Evolutionary conservation across 768 basidiomycete species (phyloP).

Genomic region (Aureoboletus auriporus): DNA sequence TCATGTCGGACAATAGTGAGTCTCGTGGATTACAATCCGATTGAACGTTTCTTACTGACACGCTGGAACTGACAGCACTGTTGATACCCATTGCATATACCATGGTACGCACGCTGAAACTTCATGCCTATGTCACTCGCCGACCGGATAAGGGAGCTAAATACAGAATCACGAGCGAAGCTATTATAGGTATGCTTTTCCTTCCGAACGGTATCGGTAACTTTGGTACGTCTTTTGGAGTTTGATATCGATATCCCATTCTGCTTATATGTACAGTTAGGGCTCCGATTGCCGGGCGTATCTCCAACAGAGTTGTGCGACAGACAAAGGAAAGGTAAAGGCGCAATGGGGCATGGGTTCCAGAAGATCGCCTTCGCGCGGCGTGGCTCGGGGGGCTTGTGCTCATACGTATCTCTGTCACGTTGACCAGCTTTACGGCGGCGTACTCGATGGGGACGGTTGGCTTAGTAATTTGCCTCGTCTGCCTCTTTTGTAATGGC

Average conservation of each 20-base stretch:
- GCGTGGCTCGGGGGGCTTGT: conserved; percentile 42
- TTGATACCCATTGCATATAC: conserved; percentile 64
- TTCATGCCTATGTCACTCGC: background rate
- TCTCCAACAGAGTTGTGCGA: conserved; percentile 56
- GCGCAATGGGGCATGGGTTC: conserved; percentile 61
- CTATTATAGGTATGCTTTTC: conserved; percentile 20
- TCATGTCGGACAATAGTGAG: conserved; percentile 33
- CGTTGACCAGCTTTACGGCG: conserved; percentile 46
- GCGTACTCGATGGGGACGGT: conserved; percentile 44
- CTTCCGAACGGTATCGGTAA: conserved; percentile 27
- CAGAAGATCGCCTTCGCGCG: conserved; percentile 64
- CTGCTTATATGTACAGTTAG: conserved; percentile 41
- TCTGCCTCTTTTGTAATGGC: conserved; percentile 63
- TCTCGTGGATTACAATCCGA: conserved; percentile 13
- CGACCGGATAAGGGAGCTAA: conserved; percentile 40
- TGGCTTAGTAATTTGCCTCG: conserved; percentile 48
- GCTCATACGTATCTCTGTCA: conserved; percentile 51
- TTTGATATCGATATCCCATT: background rate
- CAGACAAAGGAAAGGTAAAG: conserved; percentile 42
- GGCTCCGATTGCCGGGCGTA: conserved; percentile 51
- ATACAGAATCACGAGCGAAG: conserved; percentile 23
- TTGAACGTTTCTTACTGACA: background rate
- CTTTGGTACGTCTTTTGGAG: conserved; percentile 10
- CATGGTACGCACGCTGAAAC: conserved; percentile 39
- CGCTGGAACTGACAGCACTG: conserved; percentile 27